Conservation (phyloP, 2,329 filamentous ascomycete genomes). For the Raffaelea arxii region DNA sequence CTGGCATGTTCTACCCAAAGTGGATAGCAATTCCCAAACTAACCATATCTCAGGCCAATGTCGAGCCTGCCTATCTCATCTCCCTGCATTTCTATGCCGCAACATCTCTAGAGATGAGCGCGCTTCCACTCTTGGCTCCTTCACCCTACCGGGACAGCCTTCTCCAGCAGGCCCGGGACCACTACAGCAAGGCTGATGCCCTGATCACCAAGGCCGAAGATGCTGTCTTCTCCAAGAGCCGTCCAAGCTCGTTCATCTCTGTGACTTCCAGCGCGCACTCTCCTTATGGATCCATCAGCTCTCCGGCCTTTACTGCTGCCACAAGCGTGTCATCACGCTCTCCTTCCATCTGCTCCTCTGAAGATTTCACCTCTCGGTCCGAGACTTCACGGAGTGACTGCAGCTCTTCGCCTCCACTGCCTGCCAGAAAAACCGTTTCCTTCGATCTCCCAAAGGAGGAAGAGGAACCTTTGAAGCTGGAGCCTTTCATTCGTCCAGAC, state of each 20-base stretch:
- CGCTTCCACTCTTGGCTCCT: slow-evolving; percentile 34
- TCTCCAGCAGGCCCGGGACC: slow-evolving; percentile 39
- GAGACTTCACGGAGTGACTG: not conserved
- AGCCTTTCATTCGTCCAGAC: slow-evolving; percentile 46
- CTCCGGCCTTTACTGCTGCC: slow-evolving; percentile 29
- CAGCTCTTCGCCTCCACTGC: slow-evolving; percentile 7
- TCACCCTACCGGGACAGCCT: slow-evolving; percentile 37
- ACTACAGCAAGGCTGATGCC: slow-evolving; percentile 39
- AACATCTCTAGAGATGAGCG: slow-evolving; percentile 47
- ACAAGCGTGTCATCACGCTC: slow-evolving; percentile 37
- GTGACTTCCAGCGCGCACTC: slow-evolving; percentile 32
- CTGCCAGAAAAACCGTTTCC: slow-evolving; percentile 32
- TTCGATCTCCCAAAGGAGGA: slow-evolving; percentile 28
- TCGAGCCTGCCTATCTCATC: slow-evolving; percentile 45
- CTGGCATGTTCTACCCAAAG: not conserved
- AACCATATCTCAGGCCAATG: slow-evolving; percentile 12
- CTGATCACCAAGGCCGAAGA: slow-evolving; percentile 39
- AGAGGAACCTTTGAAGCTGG: slow-evolving; percentile 19
- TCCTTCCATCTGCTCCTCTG: slow-evolving; percentile 30
- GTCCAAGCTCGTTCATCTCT: slow-evolving; percentile 26
- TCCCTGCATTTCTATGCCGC: slow-evolving; percentile 55
- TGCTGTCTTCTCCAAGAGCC: slow-evolving; percentile 22
- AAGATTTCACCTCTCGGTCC: slow-evolving; percentile 21
- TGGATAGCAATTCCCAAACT: not conserved
- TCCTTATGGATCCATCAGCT: slow-evolving; percentile 35